Conservation (phyloP, 2,329 filamentous ascomycete genomes). For the Ophiognomonia clavigignenti-juglandacearum region DNA sequence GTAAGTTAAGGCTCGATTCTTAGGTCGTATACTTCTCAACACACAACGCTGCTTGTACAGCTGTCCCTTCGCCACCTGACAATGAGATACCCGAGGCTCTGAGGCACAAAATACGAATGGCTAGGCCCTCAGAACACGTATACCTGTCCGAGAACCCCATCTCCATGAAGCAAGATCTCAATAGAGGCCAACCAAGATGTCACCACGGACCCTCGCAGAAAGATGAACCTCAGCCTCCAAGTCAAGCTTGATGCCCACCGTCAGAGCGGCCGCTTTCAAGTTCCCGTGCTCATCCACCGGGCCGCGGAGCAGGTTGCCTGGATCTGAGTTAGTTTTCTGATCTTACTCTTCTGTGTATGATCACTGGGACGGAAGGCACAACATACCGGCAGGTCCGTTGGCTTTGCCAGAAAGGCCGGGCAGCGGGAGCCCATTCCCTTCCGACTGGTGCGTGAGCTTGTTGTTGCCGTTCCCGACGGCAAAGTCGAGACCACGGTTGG, state of each 20-base stretch:
- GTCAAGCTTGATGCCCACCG: constrained; percentile 60
- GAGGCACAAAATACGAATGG: too few relatives aligned
- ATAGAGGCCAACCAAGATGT: constrained; percentile 56
- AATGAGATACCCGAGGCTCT: too few relatives aligned
- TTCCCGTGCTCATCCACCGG: constrained; percentile 53
- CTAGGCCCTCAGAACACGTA: too few relatives aligned
- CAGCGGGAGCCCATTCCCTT: background rate
- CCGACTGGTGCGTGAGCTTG: constrained; percentile 1
- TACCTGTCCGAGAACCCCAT: too few relatives aligned
- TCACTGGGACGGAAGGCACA: too few relatives aligned
- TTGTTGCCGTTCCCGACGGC: constrained; percentile 1
- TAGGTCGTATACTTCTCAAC: too few relatives aligned
- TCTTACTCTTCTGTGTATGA: too few relatives aligned
- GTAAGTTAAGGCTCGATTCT: too few relatives aligned
- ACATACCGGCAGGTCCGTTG: constrained; percentile 9
- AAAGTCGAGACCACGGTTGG: constrained; percentile 3
- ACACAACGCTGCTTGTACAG: too few relatives aligned
- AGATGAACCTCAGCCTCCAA: constrained; percentile 59
- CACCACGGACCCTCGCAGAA: constrained; percentile 55
- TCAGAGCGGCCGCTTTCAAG: constrained; percentile 51
- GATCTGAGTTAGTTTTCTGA: too few relatives aligned
- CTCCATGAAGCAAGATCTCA: constrained; percentile 26
- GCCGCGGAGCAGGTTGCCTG: constrained; percentile 52
- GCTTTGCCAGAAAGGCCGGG: constrained; percentile 4
- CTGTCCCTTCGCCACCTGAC: too few relatives aligned